phyloP scores from a whole-genome alignment of 495 filamentous ascomycete genomes.

The Neurospora sp. region DNA sequence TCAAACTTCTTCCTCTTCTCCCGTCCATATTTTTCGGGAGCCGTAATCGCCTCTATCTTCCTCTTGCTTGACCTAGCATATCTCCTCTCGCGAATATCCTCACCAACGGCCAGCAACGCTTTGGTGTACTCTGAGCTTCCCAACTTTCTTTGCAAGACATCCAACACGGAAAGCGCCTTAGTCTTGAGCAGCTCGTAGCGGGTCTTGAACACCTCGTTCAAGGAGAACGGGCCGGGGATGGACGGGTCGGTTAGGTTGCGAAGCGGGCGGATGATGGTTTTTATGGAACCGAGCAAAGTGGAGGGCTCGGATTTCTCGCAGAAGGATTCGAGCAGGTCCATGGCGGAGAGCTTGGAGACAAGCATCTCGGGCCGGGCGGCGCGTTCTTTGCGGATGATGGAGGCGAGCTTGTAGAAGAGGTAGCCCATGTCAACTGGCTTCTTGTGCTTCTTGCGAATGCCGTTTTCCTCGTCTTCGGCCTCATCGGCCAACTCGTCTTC shows the following conservation, averaged over 20 bases:
- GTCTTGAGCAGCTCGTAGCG: constrained; percentile 56
- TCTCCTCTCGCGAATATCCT: constrained; percentile 56
- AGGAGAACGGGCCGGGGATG: constrained; percentile 56
- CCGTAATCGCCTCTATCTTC: constrained; percentile 70
- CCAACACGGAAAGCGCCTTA: constrained; percentile 63
- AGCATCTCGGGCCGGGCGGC: constrained; percentile 51
- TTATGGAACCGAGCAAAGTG: constrained; percentile 49
- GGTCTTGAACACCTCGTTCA: constrained; percentile 55
- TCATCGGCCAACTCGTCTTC: constrained; percentile 33
- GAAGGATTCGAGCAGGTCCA: constrained; percentile 58
- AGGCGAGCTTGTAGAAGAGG: constrained; percentile 64
- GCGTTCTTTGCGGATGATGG: constrained; percentile 69
- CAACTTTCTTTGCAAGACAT: constrained; percentile 67
- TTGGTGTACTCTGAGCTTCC: constrained; percentile 70
- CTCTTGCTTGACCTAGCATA: constrained; percentile 69
- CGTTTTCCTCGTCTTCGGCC: constrained; percentile 28
- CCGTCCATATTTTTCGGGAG: constrained; percentile 65
- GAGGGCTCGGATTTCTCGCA: constrained; percentile 47
- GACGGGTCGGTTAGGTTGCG: constrained; percentile 74
- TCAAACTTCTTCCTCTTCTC: constrained; percentile 82
- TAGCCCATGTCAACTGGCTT: constrained; percentile 41
- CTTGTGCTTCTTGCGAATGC: constrained; percentile 14
- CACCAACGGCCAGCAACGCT: constrained; percentile 56
- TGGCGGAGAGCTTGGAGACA: constrained; percentile 62
- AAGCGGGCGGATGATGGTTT: constrained; percentile 64